A percentile compares a stretch with the other conserved stretches of the same genome.
phyloP scores from a whole-genome alignment of 176 grass and related monocot genomes.

The Avena eriantha region DNA sequence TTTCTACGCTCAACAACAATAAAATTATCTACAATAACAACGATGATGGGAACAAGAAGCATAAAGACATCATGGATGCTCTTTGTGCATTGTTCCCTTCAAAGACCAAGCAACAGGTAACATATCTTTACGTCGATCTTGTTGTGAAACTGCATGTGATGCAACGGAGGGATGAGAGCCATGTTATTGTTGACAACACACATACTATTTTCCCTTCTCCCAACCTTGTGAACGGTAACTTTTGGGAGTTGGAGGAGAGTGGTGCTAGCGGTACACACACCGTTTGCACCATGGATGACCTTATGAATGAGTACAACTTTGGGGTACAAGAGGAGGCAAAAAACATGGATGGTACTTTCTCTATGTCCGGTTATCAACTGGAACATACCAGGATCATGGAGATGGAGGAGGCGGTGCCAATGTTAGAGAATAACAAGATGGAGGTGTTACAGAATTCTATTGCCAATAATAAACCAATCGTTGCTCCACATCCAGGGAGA shows the following conservation, averaged over 20 bases:
- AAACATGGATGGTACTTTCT: background rate
- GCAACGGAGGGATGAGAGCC: background rate
- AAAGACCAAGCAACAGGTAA: conserved; percentile 40
- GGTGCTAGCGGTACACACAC: background rate
- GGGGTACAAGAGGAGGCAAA: background rate
- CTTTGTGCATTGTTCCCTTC: conserved; percentile 24
- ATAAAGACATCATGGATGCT: background rate
- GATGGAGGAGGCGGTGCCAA: too few species aligned
- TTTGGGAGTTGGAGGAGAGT: background rate
- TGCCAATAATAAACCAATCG: background rate
- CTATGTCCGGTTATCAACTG: background rate
- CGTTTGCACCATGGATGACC: background rate
- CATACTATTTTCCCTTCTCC: background rate
- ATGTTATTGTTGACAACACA: too few species aligned
- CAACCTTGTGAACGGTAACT: background rate
- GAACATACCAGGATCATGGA: background rate
- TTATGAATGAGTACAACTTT: background rate
- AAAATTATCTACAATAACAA: too few species aligned
- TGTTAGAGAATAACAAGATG: too few species aligned
- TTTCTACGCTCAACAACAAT: background rate
- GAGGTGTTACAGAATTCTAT: background rate
- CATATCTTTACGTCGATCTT: conserved; percentile 34
- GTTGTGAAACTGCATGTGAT: background rate
- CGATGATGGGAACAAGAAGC: background rate
- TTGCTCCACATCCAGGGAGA: background rate